Evolutionary conservation across 2,329 filamentous ascomycete species (phyloP).

Genomic region (Ceratocystis cubensis): DNA sequence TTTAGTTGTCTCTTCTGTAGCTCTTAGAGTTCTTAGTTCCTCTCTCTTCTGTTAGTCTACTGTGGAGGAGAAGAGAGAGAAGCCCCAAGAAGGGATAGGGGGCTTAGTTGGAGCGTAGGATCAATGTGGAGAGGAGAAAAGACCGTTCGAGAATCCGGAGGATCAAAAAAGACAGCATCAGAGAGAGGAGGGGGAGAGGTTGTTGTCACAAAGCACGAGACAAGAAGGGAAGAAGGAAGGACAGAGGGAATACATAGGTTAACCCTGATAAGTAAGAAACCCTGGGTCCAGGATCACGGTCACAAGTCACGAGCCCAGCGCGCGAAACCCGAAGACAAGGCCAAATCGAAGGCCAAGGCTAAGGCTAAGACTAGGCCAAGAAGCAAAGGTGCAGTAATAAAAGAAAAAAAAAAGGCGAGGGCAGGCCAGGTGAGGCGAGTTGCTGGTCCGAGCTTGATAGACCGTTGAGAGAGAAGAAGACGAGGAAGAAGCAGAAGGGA

Average conservation of each 20-base stretch:
- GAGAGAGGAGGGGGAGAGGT: neutral
- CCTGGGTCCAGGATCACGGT: neutral
- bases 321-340: neutral
- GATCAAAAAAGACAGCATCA: slow-evolving; percentile 14
- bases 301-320: neutral
- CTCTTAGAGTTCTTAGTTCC: neutral
- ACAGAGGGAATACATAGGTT: neutral
- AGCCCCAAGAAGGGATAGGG: slow-evolving; percentile 1
- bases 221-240: neutral
- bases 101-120: slow-evolving; percentile 8
- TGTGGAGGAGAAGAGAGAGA: slow-evolving; percentile 17
- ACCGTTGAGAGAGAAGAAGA: neutral
- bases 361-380: no score
- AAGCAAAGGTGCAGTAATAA: no score
- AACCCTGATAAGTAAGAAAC: neutral
- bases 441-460: neutral
- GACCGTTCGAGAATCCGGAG: slow-evolving; percentile 16
- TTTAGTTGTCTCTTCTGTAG: neutral
- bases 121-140: slow-evolving; percentile 15
- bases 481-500: neutral
- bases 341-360: neutral
- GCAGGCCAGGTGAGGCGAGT: no score
- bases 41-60: neutral
- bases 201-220: neutral
- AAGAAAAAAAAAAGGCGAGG: no score